Evolutionary conservation across 768 basidiomycete genomes (phyloP), one percentile per base, ranked within the genome.

Genomic region (Suillus subaureus): DNA sequence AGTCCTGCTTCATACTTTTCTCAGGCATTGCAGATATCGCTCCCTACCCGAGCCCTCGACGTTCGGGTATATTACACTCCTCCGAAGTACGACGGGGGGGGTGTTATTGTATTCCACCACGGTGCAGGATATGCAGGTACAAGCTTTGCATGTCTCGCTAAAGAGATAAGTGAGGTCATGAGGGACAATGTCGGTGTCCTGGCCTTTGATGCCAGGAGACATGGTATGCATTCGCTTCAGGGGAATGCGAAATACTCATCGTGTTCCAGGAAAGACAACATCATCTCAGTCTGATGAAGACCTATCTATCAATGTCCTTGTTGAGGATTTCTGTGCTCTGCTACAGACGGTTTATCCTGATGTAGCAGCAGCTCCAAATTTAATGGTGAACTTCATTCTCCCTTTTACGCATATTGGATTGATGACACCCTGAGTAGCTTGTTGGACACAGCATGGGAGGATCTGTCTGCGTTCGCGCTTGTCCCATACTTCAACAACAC

Each of bases 401-500:
- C 35, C 18, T 26, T 56, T 26, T 18, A 35, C 31, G 60, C 51
- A 7, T 64, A 51, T 64, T 49, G 56, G 28, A 7, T 42, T 8
- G 35, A 49, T 43, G 43, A 47, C 33, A 37, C 35, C 16, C n/a
- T 42, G 9, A 63, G 6, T 61, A 94, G 91, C 84, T 97, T 8
- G 84, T 97, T 11, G 97, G 97, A 0, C 97, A 99, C 74, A 96
- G 94, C 65, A 97, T 99, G 91, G 97, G 97, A 16, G 97, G 96
- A 31, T 90, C 96, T 0, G 96, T 97, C 4, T 85, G 93, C 26
- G 87, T 91, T 9, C 86, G 88, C 6, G 84, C 89, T 2, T 88
- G 87, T 66, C 87, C 93, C 2, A 73, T 78, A 21, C 80, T 99
- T 2, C 84, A 92, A 62, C 83, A 87, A 52, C 80, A 79, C 28